A percentile compares a stretch with the other conserved stretches of the same genome.
Evolutionary conservation across 2,329 filamentous ascomycete species (phyloP).

Genomic region (Sphaerulina musiva): DNA sequence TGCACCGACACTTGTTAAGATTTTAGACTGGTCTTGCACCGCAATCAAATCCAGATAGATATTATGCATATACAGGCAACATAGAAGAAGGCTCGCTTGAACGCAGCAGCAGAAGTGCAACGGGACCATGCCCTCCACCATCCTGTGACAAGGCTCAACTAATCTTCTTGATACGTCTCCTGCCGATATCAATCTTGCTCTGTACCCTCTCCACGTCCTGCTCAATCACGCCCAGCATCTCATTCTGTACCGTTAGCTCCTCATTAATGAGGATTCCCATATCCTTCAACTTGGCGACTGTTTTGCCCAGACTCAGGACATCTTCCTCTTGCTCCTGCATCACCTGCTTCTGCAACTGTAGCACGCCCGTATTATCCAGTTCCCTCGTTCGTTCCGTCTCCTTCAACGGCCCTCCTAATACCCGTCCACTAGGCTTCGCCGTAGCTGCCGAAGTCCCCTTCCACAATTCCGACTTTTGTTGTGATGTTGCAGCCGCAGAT

Average conservation of each 20-base stretch:
- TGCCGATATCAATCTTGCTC: constrained; percentile 67
- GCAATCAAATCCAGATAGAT: not conserved
- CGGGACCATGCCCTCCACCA: not conserved
- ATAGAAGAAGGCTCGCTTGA: constrained; percentile 9
- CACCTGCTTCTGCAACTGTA: constrained; percentile 66
- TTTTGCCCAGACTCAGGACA: constrained; percentile 60
- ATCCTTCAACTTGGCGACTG: constrained; percentile 66
- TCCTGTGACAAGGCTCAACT: constrained; percentile 19
- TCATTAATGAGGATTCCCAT: constrained; percentile 71
- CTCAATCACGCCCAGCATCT: constrained; percentile 61
- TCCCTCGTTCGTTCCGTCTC: constrained; percentile 74
- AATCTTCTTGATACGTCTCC: constrained; percentile 63
- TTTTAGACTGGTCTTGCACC: not conserved
- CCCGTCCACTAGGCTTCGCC: constrained; percentile 49
- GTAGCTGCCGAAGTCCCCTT: constrained; percentile 23
- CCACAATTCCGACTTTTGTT: constrained; percentile 34
- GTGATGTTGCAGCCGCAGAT: constrained; percentile 32
- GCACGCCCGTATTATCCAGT: constrained; percentile 66
- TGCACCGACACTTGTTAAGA: too few relatives aligned
- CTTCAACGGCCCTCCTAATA: constrained; percentile 61
- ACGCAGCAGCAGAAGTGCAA: constrained; percentile 8
- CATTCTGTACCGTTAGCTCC: constrained; percentile 65
- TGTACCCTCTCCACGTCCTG: constrained; percentile 60
- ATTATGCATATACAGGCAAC: not conserved
- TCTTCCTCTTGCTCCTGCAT: constrained; percentile 70